Base-by-base conservation (phyloP, 768 basidiomycete genomes). In the Amanita thiersii region DNA sequence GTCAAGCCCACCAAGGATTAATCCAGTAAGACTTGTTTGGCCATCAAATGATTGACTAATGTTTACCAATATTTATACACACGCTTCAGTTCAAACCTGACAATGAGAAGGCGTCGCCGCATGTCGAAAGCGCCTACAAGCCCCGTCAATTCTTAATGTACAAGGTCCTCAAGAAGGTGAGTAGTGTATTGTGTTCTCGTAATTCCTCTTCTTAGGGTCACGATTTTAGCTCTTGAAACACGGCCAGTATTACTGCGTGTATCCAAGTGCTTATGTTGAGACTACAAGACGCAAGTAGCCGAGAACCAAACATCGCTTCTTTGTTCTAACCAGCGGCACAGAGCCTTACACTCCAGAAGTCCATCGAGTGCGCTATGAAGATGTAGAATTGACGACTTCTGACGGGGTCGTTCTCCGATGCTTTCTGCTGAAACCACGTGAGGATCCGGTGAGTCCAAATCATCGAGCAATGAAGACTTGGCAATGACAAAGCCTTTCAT, bases 171-270 rank as follows among this genome's bases (percentile, higher is more conserved):
- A 41, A 41, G 14, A 32, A 41, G 21, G 40, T 34, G 12, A 41
- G 31, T 34, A 31, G 31, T 9, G 21, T n/a, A n/a, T n/a, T n/a
- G n/a, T n/a, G n/a, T n/a, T n/a, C n/a, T n/a, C 26, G 26, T n/a
- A 28, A n/a, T n/a, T 7, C 26, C 7, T 7, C 26, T 28, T 28
- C 7, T 28, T 28, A n/a, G 7, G n/a, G 7, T n/a, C 7, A 7
- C n/a, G n/a, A 28, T 7, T 28, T 28, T 15, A 41, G 40, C 15
- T 41, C 6, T 25, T 41, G 31, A 41, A 19, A 11, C 40, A 41
- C 19, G 40, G 40, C 19, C 40, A 41, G 11, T 23, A 32, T 24
- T 41, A 32, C 31, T 41, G 40, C 14, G 40, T 41, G 5, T 41
- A 41, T 14, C 40, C 40, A 8, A 41, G 29, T 15, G 40, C 40